These are phyloP conservation scores for Rostrohypoxylon terebratum DNA, from an alignment of 495 filamentous ascomycete species.

Conservation along the genomic window DNA sequence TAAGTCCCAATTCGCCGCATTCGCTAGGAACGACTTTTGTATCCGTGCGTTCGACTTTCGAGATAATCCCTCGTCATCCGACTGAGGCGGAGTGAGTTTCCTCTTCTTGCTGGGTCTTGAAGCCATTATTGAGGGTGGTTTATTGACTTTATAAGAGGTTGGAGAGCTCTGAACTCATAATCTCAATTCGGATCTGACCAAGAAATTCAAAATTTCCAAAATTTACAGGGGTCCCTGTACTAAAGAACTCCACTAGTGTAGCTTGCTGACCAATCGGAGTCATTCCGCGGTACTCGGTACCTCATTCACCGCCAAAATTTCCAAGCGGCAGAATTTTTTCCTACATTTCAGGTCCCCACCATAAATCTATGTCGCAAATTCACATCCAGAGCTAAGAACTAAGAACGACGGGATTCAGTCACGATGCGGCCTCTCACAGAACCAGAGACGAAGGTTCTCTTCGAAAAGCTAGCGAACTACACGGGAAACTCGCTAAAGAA, in stretches of 20 bases:
- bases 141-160: conserved; percentile 12
- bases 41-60: conserved; percentile 46
- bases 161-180: conserved; percentile 4
- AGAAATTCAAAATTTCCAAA: conserved; percentile 43
- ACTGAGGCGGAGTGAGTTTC: conserved; percentile 56
- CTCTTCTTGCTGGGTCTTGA: conserved; percentile 59
- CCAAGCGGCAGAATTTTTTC: conserved; percentile 45
- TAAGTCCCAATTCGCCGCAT: conserved; percentile 76
- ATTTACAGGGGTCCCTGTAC: conserved; percentile 21
- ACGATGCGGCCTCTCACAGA: conserved; percentile 81
- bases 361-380: conserved; percentile 5
- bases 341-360: conserved; percentile 43
- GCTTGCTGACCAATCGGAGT: conserved; percentile 33
- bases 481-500: conserved; percentile 81
- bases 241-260: conserved; percentile 2
- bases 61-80: conserved; percentile 48
- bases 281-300: conserved; percentile 30
- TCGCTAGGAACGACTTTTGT: conserved; percentile 60
- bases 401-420: conserved; percentile 17
- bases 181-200: neutral
- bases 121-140: conserved; percentile 46
- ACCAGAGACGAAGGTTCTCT: conserved; percentile 76
- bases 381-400: neutral
- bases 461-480: conserved; percentile 87
- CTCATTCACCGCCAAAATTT: conserved; percentile 44